Base-by-base conservation (phyloP, 306 rosid species). In the Psophocarpus tetragonolobus region DNA sequence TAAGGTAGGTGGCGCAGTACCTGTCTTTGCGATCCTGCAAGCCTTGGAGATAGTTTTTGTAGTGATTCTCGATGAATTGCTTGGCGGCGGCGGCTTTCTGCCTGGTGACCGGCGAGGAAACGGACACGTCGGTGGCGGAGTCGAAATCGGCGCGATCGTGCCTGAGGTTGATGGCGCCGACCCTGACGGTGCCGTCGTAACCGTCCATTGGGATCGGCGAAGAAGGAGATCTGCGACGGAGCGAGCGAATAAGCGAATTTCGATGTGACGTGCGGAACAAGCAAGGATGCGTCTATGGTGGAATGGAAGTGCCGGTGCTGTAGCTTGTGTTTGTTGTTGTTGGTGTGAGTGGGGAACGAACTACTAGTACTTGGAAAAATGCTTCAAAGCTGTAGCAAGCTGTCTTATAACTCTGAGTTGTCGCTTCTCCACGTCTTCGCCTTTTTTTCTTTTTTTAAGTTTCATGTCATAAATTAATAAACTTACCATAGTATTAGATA, bases 11-110 rank as follows among this genome's bases (percentile, higher is more conserved):
- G 15, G 67, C 67, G 67, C 15, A 57, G 4, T 23, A 92, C 99
- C 99, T 91, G 69, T 96, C 99, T 72, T 87, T 91, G 77, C 99
- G 99, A 87, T 96, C 99, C 82, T 96, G 99, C 69, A 96, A 84
- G 26, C 91, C 96, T 85, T 96, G 97, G 23, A 96, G 92, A 85
- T 96, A 76, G 61, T 96, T 96, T 88, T 92, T 96, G 88, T 96
- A 96, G 62, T 96, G 98, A 85, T 96, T 96, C 91, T 96, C 99
- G 18, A 96, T 92, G 80, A 96, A 91, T 83, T 96, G 98, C 33
- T 96, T 96, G 1, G 99, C 98, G 13, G 99, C 98, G 0, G 91
- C 93, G 24, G 99, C 94, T 72, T 96, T 96, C 91, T 96, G 99
- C 64, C 92, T 60, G 1, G 99, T 92, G 20, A 96, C 98, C 67